Conservation (phyloP, 768 basidiomycete species). For the Amanita thiersii region DNA sequence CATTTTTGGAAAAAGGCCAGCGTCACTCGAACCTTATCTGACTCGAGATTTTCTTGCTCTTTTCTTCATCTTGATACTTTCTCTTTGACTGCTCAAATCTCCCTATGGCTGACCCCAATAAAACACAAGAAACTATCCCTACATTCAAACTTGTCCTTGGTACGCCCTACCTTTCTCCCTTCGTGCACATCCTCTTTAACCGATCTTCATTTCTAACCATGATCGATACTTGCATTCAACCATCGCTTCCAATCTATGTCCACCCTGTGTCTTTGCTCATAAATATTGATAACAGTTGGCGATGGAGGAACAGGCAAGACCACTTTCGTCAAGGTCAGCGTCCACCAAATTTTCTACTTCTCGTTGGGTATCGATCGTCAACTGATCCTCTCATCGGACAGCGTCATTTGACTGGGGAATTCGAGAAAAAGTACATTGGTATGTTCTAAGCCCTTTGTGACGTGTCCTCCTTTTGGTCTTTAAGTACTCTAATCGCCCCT, state of each 20-base stretch:
- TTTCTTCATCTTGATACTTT: conserved; percentile 17
- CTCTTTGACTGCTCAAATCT: conserved; percentile 14
- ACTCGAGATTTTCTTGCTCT: conserved; percentile 23
- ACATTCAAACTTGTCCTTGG: conserved; percentile 99
- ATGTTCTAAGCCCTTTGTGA: conserved; percentile 19
- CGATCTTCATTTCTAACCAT: conserved; percentile 25
- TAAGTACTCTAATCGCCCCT: conserved; percentile 12
- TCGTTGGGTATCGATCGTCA: conserved; percentile 41
- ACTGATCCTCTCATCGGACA: conserved; percentile 45
- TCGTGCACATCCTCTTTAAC: conserved; percentile 17
- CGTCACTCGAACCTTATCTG: conserved; percentile 33
- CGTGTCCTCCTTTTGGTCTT: not conserved
- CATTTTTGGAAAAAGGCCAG: conserved; percentile 28
- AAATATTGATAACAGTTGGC: conserved; percentile 76
- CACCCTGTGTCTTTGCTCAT: no score
- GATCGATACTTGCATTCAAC: conserved; percentile 41
- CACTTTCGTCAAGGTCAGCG: conserved; percentile 89
- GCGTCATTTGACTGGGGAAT: conserved; percentile 99
- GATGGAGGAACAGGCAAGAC: conserved; percentile 98
- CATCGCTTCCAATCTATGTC: conserved; percentile 12
- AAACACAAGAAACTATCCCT: conserved; percentile 41
- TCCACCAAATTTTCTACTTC: conserved; percentile 3
- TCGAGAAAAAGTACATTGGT: conserved; percentile 99
- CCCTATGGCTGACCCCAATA: conserved; percentile 33
- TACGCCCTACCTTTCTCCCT: conserved; percentile 29